Percentiles rank a stretch among this genome's conserved stretches.
Evolutionary conservation across 139 green algal species (phyloP).

Genomic region (Coelastrella sp.): DNA sequence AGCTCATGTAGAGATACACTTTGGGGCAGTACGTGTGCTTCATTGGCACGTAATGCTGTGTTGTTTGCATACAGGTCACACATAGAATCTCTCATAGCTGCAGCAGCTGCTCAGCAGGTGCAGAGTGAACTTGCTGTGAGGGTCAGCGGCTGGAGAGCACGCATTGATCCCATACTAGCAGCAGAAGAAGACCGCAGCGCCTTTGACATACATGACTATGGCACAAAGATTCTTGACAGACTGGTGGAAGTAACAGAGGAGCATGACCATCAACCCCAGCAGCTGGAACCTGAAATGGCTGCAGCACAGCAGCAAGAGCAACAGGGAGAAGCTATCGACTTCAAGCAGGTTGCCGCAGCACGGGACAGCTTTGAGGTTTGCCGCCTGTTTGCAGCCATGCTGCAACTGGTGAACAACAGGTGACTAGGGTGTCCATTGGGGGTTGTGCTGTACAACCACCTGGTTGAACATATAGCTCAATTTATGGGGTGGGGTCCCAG

Average conservation of each 20-base stretch:
- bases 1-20: too few relatives aligned
- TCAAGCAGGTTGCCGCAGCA: constrained; percentile 38
- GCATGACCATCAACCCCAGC: not conserved
- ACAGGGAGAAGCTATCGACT: constrained; percentile 6
- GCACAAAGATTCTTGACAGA: constrained; percentile 57
- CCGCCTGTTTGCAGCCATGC: constrained; percentile 69
- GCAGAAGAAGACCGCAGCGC: constrained; percentile 58
- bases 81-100: constrained; percentile 68
- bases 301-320: not conserved
- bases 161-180: constrained; percentile 62
- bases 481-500: too few relatives aligned
- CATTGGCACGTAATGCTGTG: not conserved
- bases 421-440: too few relatives aligned
- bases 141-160: constrained; percentile 64
- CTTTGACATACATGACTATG: constrained; percentile 79
- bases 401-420: constrained; percentile 79
- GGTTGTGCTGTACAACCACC: too few relatives aligned
- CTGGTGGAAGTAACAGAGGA: not conserved
- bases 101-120: constrained; percentile 57
- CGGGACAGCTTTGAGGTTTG: constrained; percentile 60
- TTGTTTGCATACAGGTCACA: constrained; percentile 46
- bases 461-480: too few relatives aligned
- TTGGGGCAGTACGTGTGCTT: too few relatives aligned
- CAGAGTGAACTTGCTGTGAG: constrained; percentile 66
- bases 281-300: not conserved